Evolutionary conservation across 2,329 filamentous ascomycete species (phyloP).

Genomic region (Exophiala sp.): DNA sequence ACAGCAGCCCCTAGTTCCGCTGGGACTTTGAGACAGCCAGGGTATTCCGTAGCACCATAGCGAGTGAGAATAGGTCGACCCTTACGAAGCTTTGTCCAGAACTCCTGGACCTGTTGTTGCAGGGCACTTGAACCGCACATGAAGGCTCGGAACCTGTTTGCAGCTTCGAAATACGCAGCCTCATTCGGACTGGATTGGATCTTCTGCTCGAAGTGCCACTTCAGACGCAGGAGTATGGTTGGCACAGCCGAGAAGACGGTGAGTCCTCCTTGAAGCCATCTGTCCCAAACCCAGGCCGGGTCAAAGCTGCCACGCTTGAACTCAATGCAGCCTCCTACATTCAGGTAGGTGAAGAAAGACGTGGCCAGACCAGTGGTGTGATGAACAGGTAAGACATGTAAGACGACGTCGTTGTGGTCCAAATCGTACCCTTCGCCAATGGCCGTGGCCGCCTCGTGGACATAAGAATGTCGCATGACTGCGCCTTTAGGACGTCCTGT

Average conservation of each 20-base stretch:
- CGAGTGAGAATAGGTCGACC: slow-evolving; percentile 19
- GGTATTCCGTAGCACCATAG: slow-evolving; percentile 3
- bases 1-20: no score
- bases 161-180: slow-evolving; percentile 23
- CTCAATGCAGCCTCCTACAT: slow-evolving; percentile 39
- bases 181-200: slow-evolving; percentile 33
- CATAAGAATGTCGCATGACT: slow-evolving; percentile 35
- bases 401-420: slow-evolving; percentile 29
- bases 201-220: slow-evolving; percentile 30
- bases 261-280: slow-evolving; percentile 32
- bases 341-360: slow-evolving; percentile 36
- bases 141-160: no score
- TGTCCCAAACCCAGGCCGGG: slow-evolving; percentile 36
- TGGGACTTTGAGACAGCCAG: slow-evolving; percentile 14
- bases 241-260: slow-evolving; percentile 38
- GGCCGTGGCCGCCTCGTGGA: slow-evolving; percentile 24
- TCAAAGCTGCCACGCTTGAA: slow-evolving; percentile 38
- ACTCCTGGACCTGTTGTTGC: no score
- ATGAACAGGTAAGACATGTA: slow-evolving; percentile 36
- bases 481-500: slow-evolving; percentile 59
- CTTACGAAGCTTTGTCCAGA: no score
- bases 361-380: slow-evolving; percentile 23
- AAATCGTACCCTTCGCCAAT: slow-evolving; percentile 32
- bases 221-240: slow-evolving; percentile 40
- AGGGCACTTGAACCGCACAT: no score